These are phyloP conservation scores for Penicillium dipodomyicola DNA, from an alignment of 495 filamentous ascomycete genomes.

Conservation along the genomic window DNA sequence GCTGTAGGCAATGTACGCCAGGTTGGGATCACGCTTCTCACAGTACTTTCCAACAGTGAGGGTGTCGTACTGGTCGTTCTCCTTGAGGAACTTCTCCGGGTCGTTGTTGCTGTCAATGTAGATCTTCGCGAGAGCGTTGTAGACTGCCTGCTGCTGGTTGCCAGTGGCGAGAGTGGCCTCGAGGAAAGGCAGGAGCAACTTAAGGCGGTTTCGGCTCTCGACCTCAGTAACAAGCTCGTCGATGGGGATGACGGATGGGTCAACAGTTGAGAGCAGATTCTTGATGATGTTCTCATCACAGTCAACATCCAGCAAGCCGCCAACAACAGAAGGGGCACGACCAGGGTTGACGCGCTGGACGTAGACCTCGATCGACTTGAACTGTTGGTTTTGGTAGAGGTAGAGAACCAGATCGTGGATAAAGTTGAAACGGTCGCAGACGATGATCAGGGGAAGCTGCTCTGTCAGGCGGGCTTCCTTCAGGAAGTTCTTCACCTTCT, in stretches of 20 bases:
- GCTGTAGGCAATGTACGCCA: conserved; percentile 91
- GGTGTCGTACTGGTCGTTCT: conserved; percentile 96
- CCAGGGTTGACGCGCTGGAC: conserved; percentile 97
- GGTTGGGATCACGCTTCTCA: conserved; percentile 95
- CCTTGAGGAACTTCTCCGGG: conserved; percentile 96
- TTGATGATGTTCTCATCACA: conserved; percentile 97
- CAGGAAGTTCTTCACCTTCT: conserved; percentile 99
- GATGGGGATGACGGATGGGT: conserved; percentile 83
- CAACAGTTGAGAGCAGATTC: conserved; percentile 82
- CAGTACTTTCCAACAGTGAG: conserved; percentile 96
- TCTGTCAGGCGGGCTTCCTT: conserved; percentile 93
- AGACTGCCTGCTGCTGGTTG: conserved; percentile 97
- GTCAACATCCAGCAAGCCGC: conserved; percentile 94
- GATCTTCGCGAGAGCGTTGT: conserved; percentile 98
- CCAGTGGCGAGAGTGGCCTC: conserved; percentile 87
- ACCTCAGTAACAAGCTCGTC: conserved; percentile 95
- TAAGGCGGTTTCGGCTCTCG: conserved; percentile 90
- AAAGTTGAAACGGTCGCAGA: conserved; percentile 98
- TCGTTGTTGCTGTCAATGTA: conserved; percentile 99
- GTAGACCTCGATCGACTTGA: conserved; percentile 98
- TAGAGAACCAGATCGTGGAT: conserved; percentile 96
- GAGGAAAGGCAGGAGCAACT: conserved; percentile 93
- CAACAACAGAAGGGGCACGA: conserved; percentile 91
- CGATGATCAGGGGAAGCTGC: conserved; percentile 94
- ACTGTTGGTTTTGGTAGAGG: conserved; percentile 98